A percentile compares a stretch with the other conserved stretches of the same genome.
These are phyloP conservation scores for Saturnispora hagleri DNA, from an alignment of 805 yeast genomes.

Conservation along the genomic window DNA sequence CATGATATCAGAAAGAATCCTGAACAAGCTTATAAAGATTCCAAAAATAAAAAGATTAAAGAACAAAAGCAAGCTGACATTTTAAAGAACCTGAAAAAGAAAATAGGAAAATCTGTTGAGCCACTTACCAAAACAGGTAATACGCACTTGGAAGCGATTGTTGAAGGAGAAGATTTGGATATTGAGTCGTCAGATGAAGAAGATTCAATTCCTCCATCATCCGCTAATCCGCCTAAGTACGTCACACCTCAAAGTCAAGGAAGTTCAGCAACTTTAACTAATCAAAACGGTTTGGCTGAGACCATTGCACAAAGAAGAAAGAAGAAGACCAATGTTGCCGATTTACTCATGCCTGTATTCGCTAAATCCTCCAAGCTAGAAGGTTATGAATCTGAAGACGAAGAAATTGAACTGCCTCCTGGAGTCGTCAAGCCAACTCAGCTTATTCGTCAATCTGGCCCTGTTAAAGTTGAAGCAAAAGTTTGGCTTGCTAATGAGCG, in stretches of 20 bases:
- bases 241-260: background rate
- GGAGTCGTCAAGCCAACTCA: slow-evolving; percentile 80
- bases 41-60: slow-evolving; percentile 42
- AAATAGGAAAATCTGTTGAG: slow-evolving; percentile 34
- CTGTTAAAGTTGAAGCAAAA: slow-evolving; percentile 90
- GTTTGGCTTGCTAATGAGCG: slow-evolving; percentile 99
- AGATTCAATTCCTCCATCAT: slow-evolving; percentile 30
- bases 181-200: slow-evolving; percentile 50
- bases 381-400: slow-evolving; percentile 68
- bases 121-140: slow-evolving; percentile 18
- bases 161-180: slow-evolving; percentile 30
- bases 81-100: slow-evolving; percentile 33
- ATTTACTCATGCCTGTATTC: slow-evolving; percentile 26
- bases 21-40: slow-evolving; percentile 66
- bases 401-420: slow-evolving; percentile 75
- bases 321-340: slow-evolving; percentile 16
- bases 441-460: slow-evolving; percentile 80
- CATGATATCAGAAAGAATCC: slow-evolving; percentile 69
- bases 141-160: slow-evolving; percentile 25
- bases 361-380: slow-evolving; percentile 26
- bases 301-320: slow-evolving; percentile 12
- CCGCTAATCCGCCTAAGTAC: slow-evolving; percentile 2
- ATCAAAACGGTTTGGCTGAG: slow-evolving; percentile 1
- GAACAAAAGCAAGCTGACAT: slow-evolving; percentile 33
- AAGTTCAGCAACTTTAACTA: background rate